Percentiles rank a stretch among this genome's conserved stretches.
phyloP scores from a whole-genome alignment of 805 yeast species.

The Yarrowia sp. region DNA sequence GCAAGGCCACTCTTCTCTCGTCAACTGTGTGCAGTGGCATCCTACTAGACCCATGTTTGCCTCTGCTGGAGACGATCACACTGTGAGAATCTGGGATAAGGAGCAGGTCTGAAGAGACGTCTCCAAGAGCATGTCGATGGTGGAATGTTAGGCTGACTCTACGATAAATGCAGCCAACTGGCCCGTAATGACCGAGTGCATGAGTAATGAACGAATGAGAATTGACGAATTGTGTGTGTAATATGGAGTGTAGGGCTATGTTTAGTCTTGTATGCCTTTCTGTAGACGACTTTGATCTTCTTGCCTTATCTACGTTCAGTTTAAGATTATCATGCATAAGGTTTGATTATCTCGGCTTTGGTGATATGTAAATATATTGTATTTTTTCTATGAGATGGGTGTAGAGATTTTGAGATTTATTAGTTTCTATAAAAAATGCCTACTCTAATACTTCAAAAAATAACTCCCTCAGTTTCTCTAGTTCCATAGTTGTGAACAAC shows the following conservation, averaged over 20 bases:
- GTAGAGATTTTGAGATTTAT: too few relatives aligned
- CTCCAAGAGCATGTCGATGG: too few relatives aligned
- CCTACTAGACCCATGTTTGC: conserved; percentile 56
- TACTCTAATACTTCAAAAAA: neutral
- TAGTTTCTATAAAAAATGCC: too few relatives aligned
- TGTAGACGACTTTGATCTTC: too few relatives aligned
- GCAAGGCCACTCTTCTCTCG: conserved; percentile 60
- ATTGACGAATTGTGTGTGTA: neutral
- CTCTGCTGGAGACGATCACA: conserved; percentile 78
- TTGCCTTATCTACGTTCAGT: neutral
- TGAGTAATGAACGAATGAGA: conserved; percentile 4
- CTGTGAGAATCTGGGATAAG: conserved; percentile 49
- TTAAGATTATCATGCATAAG: neutral
- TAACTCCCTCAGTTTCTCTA: neutral
- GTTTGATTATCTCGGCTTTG: neutral
- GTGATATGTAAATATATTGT: too few relatives aligned
- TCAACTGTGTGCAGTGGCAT: conserved; percentile 80
- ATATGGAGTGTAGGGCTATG: neutral
- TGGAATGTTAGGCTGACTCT: too few relatives aligned
- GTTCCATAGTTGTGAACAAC: neutral
- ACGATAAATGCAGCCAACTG: neutral
- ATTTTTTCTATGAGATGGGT: too few relatives aligned
- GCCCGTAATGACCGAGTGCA: neutral
- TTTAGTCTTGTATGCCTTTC: too few relatives aligned
- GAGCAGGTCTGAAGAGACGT: neutral